phyloP scores from a whole-genome alignment of 163 green algal genomes.

The Botryococcus braunii region DNA sequence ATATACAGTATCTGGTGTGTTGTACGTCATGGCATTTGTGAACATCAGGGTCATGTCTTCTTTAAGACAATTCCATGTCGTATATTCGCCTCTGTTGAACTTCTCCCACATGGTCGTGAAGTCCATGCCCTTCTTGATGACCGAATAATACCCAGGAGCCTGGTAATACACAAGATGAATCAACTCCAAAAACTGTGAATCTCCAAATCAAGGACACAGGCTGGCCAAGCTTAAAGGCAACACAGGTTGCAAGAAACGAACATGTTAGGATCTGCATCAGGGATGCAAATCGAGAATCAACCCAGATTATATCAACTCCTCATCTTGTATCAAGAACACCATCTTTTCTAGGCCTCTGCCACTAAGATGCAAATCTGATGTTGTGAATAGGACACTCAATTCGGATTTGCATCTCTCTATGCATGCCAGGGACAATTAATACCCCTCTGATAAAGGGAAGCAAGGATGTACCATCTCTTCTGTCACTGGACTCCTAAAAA shows the following conservation, averaged over 20 bases:
- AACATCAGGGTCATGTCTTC: slow-evolving; percentile 62
- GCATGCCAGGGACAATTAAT: neutral
- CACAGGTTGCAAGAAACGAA: neutral
- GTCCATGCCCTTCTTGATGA: slow-evolving; percentile 60
- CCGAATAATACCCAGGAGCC: slow-evolving; percentile 51
- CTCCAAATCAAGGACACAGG: neutral
- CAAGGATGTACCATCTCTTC: slow-evolving; percentile 36
- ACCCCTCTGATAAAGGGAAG: neutral
- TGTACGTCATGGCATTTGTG: slow-evolving; percentile 62
- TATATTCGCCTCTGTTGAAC: slow-evolving; percentile 27
- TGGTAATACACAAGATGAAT: slow-evolving; percentile 7
- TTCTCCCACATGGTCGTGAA: slow-evolving; percentile 46
- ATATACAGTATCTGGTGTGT: slow-evolving; percentile 30
- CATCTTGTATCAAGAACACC: neutral
- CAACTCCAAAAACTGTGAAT: neutral
- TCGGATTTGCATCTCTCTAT: slow-evolving; percentile 2
- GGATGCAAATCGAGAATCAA: neutral
- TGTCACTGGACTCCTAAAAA: slow-evolving; percentile 53
- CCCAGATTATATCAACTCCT: neutral
- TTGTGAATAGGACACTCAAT: neutral
- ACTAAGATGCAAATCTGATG: neutral
- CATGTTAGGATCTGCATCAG: neutral
- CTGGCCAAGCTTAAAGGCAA: slow-evolving; percentile 1
- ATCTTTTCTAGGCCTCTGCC: neutral
- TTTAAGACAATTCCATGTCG: slow-evolving; percentile 34